Evolutionary conservation across 495 filamentous ascomycete genomes (phyloP).

Genomic region (Penicillium dipodomyicola): DNA sequence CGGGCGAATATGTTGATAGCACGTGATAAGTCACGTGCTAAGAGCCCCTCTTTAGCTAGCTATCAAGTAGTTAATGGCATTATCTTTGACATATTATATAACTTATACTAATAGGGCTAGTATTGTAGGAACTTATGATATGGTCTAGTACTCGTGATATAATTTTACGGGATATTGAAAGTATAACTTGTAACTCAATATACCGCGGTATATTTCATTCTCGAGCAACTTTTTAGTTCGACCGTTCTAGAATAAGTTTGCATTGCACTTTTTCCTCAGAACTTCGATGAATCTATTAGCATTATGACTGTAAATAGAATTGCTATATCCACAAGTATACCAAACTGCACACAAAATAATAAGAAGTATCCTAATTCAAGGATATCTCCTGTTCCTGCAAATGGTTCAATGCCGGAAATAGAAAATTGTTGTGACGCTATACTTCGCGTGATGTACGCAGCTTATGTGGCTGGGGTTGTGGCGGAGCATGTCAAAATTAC

Average conservation of each 20-base stretch:
- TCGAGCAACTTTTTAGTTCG: not conserved
- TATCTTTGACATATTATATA: no score
- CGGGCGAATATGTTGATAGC: no score
- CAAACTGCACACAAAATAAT: not conserved
- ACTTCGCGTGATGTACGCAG: not conserved
- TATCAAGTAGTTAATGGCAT: no score
- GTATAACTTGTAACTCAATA: no score
- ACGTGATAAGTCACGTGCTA: no score
- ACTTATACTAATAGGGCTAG: no score
- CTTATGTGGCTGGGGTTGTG: conserved; percentile 6
- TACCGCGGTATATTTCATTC: no score
- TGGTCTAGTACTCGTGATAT: no score
- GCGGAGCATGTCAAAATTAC: conserved; percentile 4
- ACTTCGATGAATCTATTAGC: conserved; percentile 4
- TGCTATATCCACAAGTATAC: not conserved
- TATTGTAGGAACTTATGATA: no score
- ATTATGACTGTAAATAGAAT: conserved; percentile 21
- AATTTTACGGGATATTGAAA: no score
- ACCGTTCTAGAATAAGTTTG: not conserved
- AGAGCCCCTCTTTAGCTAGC: no score
- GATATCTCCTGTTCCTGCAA: not conserved
- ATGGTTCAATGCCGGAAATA: not conserved
- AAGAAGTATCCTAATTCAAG: no score
- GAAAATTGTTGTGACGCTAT: conserved; percentile 1
- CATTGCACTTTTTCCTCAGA: not conserved